These are phyloP conservation scores for Colletotrichum brevisporum DNA, from an alignment of 2,329 filamentous ascomycete species.

Conservation along the genomic window DNA sequence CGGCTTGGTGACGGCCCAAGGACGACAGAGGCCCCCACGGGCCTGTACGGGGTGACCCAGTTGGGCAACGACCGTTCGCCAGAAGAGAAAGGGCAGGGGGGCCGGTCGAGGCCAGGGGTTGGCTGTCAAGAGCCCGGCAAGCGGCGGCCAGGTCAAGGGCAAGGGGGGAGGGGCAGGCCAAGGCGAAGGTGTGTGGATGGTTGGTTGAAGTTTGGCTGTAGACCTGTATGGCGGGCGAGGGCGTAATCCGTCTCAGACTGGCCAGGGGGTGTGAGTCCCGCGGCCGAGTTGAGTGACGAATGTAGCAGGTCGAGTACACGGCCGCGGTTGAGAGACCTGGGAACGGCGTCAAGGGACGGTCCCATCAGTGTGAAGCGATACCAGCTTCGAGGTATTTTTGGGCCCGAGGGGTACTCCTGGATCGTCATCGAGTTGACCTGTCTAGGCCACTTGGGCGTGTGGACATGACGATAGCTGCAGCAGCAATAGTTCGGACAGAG, in stretches of 20 bases:
- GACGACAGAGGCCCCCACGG: conserved; percentile 29
- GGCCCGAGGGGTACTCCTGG: conserved; percentile 30
- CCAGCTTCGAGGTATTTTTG: conserved; percentile 32
- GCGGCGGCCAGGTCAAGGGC: conserved; percentile 37
- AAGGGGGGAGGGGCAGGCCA: conserved; percentile 49
- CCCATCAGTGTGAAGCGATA: conserved; percentile 31
- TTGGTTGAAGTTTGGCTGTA: conserved; percentile 41
- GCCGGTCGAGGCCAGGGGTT: conserved; percentile 12
- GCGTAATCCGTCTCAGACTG: conserved; percentile 33
- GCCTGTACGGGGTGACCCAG: conserved; percentile 27
- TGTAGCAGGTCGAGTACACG: conserved; percentile 26
- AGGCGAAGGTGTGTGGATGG: conserved; percentile 48
- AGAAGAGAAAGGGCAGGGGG: conserved; percentile 28
- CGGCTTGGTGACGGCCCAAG: conserved; percentile 32
- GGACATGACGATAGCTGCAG: background rate
- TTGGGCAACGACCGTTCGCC: conserved; percentile 35
- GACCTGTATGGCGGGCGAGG: conserved; percentile 1
- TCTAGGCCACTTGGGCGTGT: too few species aligned
- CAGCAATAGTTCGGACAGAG: conserved; percentile 31
- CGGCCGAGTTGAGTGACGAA: conserved; percentile 8
- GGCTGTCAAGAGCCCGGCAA: conserved; percentile 31
- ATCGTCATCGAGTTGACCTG: background rate
- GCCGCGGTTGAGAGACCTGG: conserved; percentile 16
- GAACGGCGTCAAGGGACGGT: conserved; percentile 27
- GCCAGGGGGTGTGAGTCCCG: too few species aligned